Conservation (phyloP, 176 grass and related monocot species). For the Thinopyrum elongatum region DNA sequence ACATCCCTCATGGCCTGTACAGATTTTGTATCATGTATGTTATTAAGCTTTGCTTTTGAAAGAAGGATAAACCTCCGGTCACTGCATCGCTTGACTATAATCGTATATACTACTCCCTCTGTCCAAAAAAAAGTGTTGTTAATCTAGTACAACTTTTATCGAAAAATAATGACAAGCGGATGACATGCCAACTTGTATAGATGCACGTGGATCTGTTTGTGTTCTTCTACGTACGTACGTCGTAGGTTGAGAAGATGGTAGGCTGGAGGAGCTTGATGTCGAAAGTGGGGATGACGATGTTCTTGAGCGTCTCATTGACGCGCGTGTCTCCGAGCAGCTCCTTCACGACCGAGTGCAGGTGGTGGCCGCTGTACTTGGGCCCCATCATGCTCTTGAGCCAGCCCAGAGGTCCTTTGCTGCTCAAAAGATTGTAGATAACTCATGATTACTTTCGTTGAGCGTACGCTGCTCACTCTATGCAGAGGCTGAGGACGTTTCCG, state of each 20-base stretch:
- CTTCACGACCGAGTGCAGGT: not conserved
- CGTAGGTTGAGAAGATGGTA: not conserved
- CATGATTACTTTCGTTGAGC: too few relatives aligned
- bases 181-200: too few relatives aligned
- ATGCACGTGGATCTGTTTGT: too few relatives aligned
- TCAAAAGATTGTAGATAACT: not conserved
- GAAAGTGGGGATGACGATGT: not conserved
- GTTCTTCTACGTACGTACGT: not conserved
- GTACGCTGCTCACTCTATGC: too few relatives aligned
- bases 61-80: too few relatives aligned
- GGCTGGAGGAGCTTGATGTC: not conserved
- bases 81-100: too few relatives aligned
- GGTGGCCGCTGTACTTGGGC: not conserved
- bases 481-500: too few relatives aligned
- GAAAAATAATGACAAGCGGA: too few relatives aligned
- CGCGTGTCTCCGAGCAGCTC: not conserved
- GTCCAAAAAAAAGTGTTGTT: too few relatives aligned
- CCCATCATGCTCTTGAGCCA: not conserved
- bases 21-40: not conserved
- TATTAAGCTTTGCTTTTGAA: too few relatives aligned
- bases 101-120: too few relatives aligned
- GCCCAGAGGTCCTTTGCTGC: not conserved
- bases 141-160: too few relatives aligned
- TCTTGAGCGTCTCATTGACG: not conserved
- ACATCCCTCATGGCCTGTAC: constrained; percentile 4